Conservation (phyloP, 179 eudicot genomes). For the Spinacia oleracea region DNA sequence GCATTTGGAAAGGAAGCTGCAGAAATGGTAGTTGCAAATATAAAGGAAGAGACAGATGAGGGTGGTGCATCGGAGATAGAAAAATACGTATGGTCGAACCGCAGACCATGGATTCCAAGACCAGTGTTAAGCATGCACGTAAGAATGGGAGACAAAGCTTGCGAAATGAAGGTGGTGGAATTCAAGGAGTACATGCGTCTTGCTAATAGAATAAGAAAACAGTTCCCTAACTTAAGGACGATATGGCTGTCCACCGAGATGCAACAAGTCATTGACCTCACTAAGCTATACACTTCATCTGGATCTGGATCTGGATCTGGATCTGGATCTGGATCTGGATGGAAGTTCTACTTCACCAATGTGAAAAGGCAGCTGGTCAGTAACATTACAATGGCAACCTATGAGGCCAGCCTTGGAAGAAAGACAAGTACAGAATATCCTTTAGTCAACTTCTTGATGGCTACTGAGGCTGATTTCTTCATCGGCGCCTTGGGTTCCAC, state of each 20-base stretch:
- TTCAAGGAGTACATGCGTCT: conserved; percentile 78
- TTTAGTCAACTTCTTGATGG: conserved; percentile 89
- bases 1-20: conserved; percentile 93
- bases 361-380: conserved; percentile 76
- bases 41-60: too few relatives aligned
- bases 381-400: conserved; percentile 74
- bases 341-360: conserved; percentile 79
- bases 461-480: conserved; percentile 79
- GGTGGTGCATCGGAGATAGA: conserved; percentile 56
- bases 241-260: conserved; percentile 96
- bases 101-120: conserved; percentile 83
- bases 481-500: conserved; percentile 93
- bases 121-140: conserved; percentile 92
- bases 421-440: conserved; percentile 90
- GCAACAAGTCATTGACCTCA: conserved; percentile 77
- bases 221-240: conserved; percentile 63
- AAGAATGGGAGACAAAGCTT: conserved; percentile 95
- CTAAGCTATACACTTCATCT: conserved; percentile 39
- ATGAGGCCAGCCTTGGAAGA: conserved; percentile 92
- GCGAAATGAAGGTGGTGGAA: conserved; percentile 87
- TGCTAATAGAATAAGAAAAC: conserved; percentile 59
- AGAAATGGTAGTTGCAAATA: conserved; percentile 53
- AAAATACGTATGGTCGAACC: conserved; percentile 79
- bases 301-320: too few relatives aligned
- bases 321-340: too few relatives aligned